Base-by-base conservation (phyloP, 129 eudicot genomes). In the Lactuca sativa region DNA sequence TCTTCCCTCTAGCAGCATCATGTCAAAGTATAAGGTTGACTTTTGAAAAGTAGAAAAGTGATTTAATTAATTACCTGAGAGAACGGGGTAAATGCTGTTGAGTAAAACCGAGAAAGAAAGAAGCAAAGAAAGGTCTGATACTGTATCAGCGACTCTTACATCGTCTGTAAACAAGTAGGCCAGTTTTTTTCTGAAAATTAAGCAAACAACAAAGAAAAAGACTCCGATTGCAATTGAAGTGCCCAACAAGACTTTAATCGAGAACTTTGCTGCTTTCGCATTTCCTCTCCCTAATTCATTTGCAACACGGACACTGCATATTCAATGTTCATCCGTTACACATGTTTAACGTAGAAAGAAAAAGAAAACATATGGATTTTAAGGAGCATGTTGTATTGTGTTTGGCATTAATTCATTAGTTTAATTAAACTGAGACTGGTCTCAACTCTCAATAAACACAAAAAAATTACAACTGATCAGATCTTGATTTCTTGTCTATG, bases 221-320 rank as follows among this genome's bases (percentile, higher is more conserved):
- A 86, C 5, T 33, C 96, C 98, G 0, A 92, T 82, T 10, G 47
- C 25, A 71, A 89, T 10, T 2, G 98, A 89, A 64, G 92, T 85
- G 4, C 75, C 78, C 32, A 92, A 14, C 33, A 92, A 74, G 47
- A 92, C 95, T 79, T 86, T 85, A 60, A 89, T 86, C 0, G 96
- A 82, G 69, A 92, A 92, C 71, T 81, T 89, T 18, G 82, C 90
- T 38, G 90, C 96, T 63, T 92, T 81, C 18, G 88, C 96, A 72
- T 86, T 80, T 62, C 98, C 98, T 76, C 85, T 85, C 34, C 98
- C 98, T 9, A 92, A 86, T 54, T 92, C 98, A 77, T 92, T 92
- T 15, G 98, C 82, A 80, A 92, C 88, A 36, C 98, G 84, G 1
- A 92, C 98, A 66, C 98, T 92, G 62, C 71, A 69, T 51, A 49